Evolutionary conservation across 257 asterid species (phyloP), one percentile per base, ranked within the genome.

Genomic region (Parsonsia alboflavescens): DNA sequence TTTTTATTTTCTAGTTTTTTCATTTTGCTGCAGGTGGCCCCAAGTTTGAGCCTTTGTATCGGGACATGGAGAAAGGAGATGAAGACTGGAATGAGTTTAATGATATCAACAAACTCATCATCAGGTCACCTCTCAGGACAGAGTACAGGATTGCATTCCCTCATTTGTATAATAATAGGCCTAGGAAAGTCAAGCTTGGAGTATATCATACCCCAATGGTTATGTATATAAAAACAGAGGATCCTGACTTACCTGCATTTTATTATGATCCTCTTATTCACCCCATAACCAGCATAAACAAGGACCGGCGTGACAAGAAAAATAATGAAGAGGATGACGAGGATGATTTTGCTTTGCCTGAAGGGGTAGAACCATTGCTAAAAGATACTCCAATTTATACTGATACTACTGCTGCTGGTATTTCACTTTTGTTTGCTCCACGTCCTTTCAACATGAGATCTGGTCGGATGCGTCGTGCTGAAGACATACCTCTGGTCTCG

Each of bases 21-120:
- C 52, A 12, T 76, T 73, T 72, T 67, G 66, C 50, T 81, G 78
- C 91, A 94, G 99, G 99, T 76, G 99, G 99, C 52, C 99, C 99
- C 12, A 95, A 95, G 89, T 95, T 95, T 71, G 99, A 95, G 82
- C 99, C 99, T 61, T 81, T 95, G 78, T 95, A 92, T 82, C 93
- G 99, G 54, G 99, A 95, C 89, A 95, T 95, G 98, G 99, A 95
- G 85, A 95, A 95, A 78, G 99, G 99, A 45, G 99, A 92, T 33
- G 99, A 95, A 77, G 99, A 95, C 84, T 95, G 99, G 99, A 95
- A 95, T 75, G 99, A 95, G 76, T 95, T 95, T 78, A 95, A 95
- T 80, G 99, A 95, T 85, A 95, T 92, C 42, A 95, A 92, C 85
- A 95, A 95, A 78, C 94, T 95, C 48, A 95, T 95, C 84, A 95